Base-by-base conservation (phyloP, 225 moss, liverwort and hornwort genomes). In the Physcomitrellopsis africana region DNA sequence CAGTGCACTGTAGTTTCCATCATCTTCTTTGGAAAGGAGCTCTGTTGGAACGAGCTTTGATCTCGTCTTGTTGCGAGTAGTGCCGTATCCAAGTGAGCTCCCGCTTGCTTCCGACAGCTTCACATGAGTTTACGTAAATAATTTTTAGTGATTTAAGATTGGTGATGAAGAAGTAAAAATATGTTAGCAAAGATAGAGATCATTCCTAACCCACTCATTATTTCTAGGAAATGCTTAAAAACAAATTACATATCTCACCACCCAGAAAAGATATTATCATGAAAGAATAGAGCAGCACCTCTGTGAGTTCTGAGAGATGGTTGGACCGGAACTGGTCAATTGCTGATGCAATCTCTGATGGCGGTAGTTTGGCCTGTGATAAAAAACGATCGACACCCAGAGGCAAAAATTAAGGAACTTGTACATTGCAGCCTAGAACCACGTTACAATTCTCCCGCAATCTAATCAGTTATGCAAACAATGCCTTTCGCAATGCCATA, bases 1-100 rank as follows among this genome's bases (percentile, higher is more conserved):
- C 18, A 74, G 68, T 7, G 65, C 10, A 42, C 68, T 41, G 12
- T 52, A 23, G 6, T 52, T 72, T 68, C 76, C 79, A 45, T 79
- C 77, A 12, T 77, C 77, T 6, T 84, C 87, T 67, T 80, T 77
- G 22, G 59, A 12, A 9, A 77, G n/a, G 22, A 47, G 20, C 27
- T 81, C 87, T 7, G 13, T 3, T 2, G 67, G 71, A 24, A 86
- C 47, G 24, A 77, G 48, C 72, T 90, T 86, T 2, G 88, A 82
- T 68, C 82, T 90, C 24, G 67, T 51, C 75, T 86, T 91, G 9
- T 54, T 69, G 46, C 92, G 89, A 19, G 90, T 90, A 73, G 89
- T 92, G 68, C 96, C 96, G 26, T 96, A 96, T 61, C 94, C 96
- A 22, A 96, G 83, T 48, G 96, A 96, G 52, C 91, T 92, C 67